Base-by-base conservation (phyloP, 306 rosid genomes). In the Corylus heterophylla region DNA sequence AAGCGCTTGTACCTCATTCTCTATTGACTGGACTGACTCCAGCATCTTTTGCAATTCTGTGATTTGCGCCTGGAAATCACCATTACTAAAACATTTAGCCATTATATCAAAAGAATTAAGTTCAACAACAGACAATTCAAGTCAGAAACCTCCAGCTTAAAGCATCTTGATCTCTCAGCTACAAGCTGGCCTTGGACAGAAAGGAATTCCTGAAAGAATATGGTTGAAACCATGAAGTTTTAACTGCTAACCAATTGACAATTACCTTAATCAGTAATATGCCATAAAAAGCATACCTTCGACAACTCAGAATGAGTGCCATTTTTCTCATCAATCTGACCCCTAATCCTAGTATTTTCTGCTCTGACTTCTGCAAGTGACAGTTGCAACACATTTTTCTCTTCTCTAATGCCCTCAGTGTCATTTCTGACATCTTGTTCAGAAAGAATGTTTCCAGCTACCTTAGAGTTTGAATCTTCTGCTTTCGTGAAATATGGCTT, bases 161-260 rank as follows among this genome's bases (percentile, higher is more conserved):
- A 96, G 86, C 98, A 96, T 84, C 99, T 90, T 77, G 99, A 96
- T 86, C 98, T 89, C 88, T 96, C 99, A 56, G 96, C 88, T 76
- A 90, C 86, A 69, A 96, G 92, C 81, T 96, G 98, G 29, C 91
- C 96, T 84, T 93, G 97, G 68, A 96, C 97, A 17, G 98, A 96
- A 50, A 80, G 92, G 77, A 96, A 94, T 82, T 96, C 99, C 99
- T 96, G 93, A 69, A 77, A 69, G 75, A 75, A 81, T 25, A 74
- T 48, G 45, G 74, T 86, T 54, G 5, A 44, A 76, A 59, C 5
- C 62, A 73, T 77, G 85, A 89, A 74, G 79, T 74, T 45, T 63
- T 52, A 39, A 50, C 29, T 74, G 72, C 70, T 22, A 37, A 63
- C 12, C 12, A 75, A 70, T 18, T 47, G 66, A 55, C 18, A 62